phyloP scores from a whole-genome alignment of 495 filamentous ascomycete species.

The Xanthoparmelia taractica region DNA sequence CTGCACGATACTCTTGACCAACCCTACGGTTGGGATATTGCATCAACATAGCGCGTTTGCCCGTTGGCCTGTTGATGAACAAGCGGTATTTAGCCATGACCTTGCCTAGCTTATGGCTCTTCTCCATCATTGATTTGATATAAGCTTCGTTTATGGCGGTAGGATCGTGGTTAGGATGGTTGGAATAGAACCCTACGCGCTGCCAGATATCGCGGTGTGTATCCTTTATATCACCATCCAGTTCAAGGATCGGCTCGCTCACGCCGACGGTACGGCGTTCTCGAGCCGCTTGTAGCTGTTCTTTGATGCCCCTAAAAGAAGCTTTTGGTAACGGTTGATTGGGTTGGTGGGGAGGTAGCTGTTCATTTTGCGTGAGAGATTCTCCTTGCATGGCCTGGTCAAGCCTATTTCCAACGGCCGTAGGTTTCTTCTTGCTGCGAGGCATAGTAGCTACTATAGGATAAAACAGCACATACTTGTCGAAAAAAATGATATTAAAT shows the following conservation, averaged over 20 bases:
- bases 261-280: background rate
- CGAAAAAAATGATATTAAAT: background rate
- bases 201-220: background rate
- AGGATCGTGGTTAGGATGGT: constrained; percentile 3
- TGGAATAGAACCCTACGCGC: background rate
- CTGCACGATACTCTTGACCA: constrained; percentile 49
- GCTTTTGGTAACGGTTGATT: background rate
- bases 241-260: background rate
- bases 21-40: constrained; percentile 57
- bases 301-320: background rate
- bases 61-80: constrained; percentile 16
- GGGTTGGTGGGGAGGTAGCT: background rate
- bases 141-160: background rate
- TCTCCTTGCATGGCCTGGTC: background rate
- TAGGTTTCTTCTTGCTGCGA: background rate
- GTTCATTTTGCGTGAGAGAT: background rate
- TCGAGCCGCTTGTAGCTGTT: background rate
- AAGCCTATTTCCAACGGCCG: background rate
- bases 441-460: background rate
- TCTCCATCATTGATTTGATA: background rate
- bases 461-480: background rate
- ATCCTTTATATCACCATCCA: background rate
- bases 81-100: constrained; percentile 19
- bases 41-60: constrained; percentile 38
- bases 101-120: background rate